Evolutionary conservation across 163 green algal genomes (phyloP).

Genomic region (Botryococcus braunii): DNA sequence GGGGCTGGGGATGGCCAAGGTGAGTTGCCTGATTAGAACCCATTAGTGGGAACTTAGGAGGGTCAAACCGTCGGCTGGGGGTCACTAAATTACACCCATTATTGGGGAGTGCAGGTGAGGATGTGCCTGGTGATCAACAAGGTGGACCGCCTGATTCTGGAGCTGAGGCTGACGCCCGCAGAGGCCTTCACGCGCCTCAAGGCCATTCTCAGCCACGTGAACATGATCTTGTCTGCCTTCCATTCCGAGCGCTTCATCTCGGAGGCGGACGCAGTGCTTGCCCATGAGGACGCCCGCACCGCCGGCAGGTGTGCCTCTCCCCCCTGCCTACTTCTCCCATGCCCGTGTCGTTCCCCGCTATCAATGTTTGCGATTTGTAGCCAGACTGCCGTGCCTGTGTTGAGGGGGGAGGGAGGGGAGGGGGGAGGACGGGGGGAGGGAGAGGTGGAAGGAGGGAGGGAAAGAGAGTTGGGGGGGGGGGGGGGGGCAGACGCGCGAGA

Average conservation of each 20-base stretch:
- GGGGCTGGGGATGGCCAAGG: no score
- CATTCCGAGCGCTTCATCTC: conserved; percentile 78
- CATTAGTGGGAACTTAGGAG: no score
- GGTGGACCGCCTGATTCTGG: conserved; percentile 88
- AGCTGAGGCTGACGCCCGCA: conserved; percentile 68
- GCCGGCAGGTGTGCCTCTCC: not conserved
- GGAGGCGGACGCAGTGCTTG: conserved; percentile 84
- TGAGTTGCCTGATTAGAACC: not conserved
- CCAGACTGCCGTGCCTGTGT: no score
- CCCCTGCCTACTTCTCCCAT: not conserved
- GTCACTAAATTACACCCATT: not conserved
- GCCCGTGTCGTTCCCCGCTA: not conserved
- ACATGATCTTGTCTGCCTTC: conserved; percentile 88
- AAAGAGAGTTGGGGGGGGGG: no score
- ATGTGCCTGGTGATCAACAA: conserved; percentile 96
- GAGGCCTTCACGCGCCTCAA: conserved; percentile 77
- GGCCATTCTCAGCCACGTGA: conserved; percentile 82
- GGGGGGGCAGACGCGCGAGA: no score
- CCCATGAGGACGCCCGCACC: conserved; percentile 32
- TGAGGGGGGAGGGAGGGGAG: no score
- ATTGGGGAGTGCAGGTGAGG: conserved; percentile 43
- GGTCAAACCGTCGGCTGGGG: no score
- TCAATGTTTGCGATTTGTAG: no score
- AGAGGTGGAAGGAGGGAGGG: no score
- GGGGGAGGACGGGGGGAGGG: no score